A percentile compares a stretch with the other conserved stretches of the same genome.
These are phyloP conservation scores for Cynanchum wilfordii DNA, from an alignment of 257 asterid species.

Conservation along the genomic window DNA sequence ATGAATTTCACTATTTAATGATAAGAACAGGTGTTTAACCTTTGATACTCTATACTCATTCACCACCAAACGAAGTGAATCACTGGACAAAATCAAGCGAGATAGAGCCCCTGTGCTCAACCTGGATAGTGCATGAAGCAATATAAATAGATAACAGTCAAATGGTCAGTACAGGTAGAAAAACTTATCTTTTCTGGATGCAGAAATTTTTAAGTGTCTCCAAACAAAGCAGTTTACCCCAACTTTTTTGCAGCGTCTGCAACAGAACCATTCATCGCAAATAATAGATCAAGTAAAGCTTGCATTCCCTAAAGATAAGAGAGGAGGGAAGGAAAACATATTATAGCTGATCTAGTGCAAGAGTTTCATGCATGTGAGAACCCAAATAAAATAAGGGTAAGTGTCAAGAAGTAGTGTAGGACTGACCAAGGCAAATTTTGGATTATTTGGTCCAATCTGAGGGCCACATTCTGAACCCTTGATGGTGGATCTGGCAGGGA, in stretches of 20 bases:
- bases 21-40: constrained; percentile 33
- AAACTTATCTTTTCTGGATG: background rate
- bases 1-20: background rate
- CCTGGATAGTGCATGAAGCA: constrained; percentile 29
- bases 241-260: constrained; percentile 79
- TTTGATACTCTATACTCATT: constrained; percentile 71
- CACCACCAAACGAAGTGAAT: constrained; percentile 78
- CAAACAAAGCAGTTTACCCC: constrained; percentile 45
- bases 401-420: constrained; percentile 11
- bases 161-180: background rate
- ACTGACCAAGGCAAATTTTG: constrained; percentile 70
- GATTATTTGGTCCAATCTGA: constrained; percentile 91
- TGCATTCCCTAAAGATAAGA: constrained; percentile 76
- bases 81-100: constrained; percentile 82
- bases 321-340: constrained; percentile 1
- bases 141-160: constrained; percentile 1
- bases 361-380: background rate
- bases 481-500: constrained; percentile 67
- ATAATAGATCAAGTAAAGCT: constrained; percentile 79
- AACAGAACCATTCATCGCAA: constrained; percentile 82
- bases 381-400: background rate
- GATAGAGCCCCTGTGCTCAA: constrained; percentile 93
- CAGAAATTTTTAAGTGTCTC: background rate
- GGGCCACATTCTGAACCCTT: constrained; percentile 60
- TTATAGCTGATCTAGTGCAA: background rate